Evolutionary conservation across 1,284 basidiomycete species (phyloP).

Genomic region (Rhodotorula glutinis): DNA sequence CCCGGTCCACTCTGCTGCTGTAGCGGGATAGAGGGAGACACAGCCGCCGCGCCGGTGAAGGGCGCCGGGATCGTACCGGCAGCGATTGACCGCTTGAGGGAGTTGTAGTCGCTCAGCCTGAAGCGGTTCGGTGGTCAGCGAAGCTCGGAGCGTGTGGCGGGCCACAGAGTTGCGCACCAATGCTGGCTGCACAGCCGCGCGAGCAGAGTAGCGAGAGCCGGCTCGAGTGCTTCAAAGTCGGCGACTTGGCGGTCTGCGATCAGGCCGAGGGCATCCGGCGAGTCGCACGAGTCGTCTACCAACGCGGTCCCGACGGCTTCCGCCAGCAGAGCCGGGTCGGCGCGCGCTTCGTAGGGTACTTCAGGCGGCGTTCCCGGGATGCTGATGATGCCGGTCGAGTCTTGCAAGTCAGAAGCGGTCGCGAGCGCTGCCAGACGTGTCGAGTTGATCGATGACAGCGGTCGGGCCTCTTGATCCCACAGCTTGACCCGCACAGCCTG

Average conservation of each 20-base stretch:
- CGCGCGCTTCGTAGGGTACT: background rate
- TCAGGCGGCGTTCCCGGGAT: background rate
- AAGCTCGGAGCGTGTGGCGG: background rate
- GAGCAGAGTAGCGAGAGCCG: background rate
- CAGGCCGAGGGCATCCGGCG: background rate
- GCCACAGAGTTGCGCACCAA: conserved; percentile 5
- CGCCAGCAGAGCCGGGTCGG: background rate
- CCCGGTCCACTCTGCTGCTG: no score
- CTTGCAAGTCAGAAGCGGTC: background rate
- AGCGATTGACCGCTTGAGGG: conserved; percentile 27
- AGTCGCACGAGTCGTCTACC: background rate
- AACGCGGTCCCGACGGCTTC: background rate
- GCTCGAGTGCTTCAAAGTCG: conserved; percentile 11
- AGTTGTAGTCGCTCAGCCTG: conserved; percentile 34
- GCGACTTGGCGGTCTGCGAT: conserved; percentile 21
- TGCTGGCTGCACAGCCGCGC: conserved; percentile 26
- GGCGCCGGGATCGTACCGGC: background rate
- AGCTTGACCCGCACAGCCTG: background rate
- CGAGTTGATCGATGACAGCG: background rate
- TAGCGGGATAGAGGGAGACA: no score
- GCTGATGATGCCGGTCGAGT: background rate
- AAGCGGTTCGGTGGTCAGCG: background rate
- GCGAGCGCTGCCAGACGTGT: background rate
- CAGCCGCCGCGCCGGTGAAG: no score
- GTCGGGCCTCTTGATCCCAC: background rate